Evolutionary conservation across 2,329 filamentous ascomycete species (phyloP).

Genomic region (Fusarium pseudocircinatum): DNA sequence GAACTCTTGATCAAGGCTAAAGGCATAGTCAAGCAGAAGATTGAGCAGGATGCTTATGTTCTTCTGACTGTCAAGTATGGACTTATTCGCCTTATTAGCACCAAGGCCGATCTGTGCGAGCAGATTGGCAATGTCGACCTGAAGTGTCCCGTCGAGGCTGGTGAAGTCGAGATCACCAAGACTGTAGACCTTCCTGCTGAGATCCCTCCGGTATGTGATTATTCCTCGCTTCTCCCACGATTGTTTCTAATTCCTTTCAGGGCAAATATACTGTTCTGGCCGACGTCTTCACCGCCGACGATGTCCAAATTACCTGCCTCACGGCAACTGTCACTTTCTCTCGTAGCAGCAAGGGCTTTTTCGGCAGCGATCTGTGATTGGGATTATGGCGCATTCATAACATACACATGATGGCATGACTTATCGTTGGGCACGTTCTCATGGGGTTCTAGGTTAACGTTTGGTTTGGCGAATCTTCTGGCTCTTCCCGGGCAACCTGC

Average conservation of each 20-base stretch:
- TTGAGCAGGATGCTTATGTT: slow-evolving; percentile 84
- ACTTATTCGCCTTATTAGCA: slow-evolving; percentile 86
- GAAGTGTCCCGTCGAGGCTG: slow-evolving; percentile 86
- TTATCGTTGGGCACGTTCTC: slow-evolving; percentile 30
- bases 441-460: slow-evolving; percentile 22
- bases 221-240: slow-evolving; percentile 27
- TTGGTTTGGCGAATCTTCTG: slow-evolving; percentile 38
- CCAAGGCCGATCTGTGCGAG: slow-evolving; percentile 85
- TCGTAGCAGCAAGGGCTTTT: slow-evolving; percentile 49
- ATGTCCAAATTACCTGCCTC: slow-evolving; percentile 85
- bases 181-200: slow-evolving; percentile 83
- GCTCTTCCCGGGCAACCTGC: slow-evolving; percentile 30
- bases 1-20: slow-evolving; percentile 81
- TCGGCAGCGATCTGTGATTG: slow-evolving; percentile 54
- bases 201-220: slow-evolving; percentile 83
- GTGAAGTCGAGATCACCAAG: slow-evolving; percentile 78
- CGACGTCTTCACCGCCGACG: slow-evolving; percentile 80
- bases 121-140: slow-evolving; percentile 89
- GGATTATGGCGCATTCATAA: slow-evolving; percentile 11
- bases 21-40: slow-evolving; percentile 76
- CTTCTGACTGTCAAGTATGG: slow-evolving; percentile 91
- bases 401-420: slow-evolving; percentile 20
- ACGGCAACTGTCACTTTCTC: slow-evolving; percentile 75
- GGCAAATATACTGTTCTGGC: slow-evolving; percentile 91
- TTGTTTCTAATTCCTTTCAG: slow-evolving; percentile 54